These are phyloP conservation scores for Teunomyces lycoperdinae DNA, from an alignment of 805 yeast species.

Conservation along the genomic window DNA sequence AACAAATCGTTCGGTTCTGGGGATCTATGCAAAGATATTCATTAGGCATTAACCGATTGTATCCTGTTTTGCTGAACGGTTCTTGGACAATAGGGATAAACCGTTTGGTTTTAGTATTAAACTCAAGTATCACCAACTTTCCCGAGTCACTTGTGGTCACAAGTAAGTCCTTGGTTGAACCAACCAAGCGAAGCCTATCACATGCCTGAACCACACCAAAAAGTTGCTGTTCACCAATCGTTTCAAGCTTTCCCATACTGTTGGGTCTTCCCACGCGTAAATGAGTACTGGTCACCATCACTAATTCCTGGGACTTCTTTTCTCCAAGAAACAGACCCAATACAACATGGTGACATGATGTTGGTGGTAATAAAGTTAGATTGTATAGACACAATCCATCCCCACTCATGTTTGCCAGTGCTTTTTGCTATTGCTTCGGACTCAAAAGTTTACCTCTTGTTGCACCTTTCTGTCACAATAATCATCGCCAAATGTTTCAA, in stretches of 20 bases:
- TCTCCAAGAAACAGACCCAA: conserved; percentile 64
- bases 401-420: background rate
- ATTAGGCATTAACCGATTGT: conserved; percentile 75
- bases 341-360: conserved; percentile 52
- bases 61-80: conserved; percentile 71
- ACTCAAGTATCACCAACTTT: conserved; percentile 52
- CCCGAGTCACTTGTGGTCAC: conserved; percentile 81
- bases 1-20: conserved; percentile 62
- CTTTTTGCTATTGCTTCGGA: background rate
- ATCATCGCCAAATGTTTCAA: background rate
- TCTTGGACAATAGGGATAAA: conserved; percentile 56
- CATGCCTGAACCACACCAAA: conserved; percentile 60
- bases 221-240: conserved; percentile 41
- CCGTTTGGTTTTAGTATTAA: conserved; percentile 31
- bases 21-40: conserved; percentile 69
- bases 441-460: background rate
- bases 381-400: conserved; percentile 58
- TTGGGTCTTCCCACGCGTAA: conserved; percentile 55
- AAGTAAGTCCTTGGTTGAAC: conserved; percentile 54
- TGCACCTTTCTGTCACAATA: background rate
- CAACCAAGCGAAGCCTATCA: conserved; percentile 50
- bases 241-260: conserved; percentile 52
- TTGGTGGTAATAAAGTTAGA: conserved; percentile 63
- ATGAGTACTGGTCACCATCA: conserved; percentile 53
- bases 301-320: conserved; percentile 57